phyloP scores from a whole-genome alignment of 441 rosid species.

The Gossypium davidsonii region DNA sequence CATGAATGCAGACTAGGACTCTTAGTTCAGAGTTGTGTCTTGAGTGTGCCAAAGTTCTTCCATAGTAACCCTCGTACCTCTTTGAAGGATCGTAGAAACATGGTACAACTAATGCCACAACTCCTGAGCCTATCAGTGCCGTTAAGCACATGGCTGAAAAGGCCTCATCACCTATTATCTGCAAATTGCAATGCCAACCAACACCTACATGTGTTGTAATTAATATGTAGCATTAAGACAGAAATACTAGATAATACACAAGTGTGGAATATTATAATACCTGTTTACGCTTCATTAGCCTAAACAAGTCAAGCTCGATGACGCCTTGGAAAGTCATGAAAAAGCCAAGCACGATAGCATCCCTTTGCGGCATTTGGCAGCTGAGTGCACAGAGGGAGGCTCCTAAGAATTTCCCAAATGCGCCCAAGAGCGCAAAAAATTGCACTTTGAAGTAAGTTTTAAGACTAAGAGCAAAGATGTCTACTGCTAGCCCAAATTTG shows the following conservation, averaged over 20 bases:
- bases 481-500: constrained; percentile 6
- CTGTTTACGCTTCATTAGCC: constrained; percentile 16
- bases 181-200: constrained; percentile 24
- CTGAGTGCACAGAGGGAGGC: constrained; percentile 18
- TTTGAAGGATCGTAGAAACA: constrained; percentile 38
- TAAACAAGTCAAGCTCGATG: constrained; percentile 29
- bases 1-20: constrained; percentile 31
- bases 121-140: constrained; percentile 26
- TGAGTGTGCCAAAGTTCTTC: constrained; percentile 28
- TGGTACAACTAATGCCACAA: constrained; percentile 23
- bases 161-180: constrained; percentile 20
- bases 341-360: constrained; percentile 32
- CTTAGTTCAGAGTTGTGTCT: constrained; percentile 27
- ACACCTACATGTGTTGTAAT: neutral
- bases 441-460: neutral
- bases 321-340: constrained; percentile 24
- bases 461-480: neutral
- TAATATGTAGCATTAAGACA: neutral
- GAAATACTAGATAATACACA: neutral
- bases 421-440: neutral
- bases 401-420: constrained; percentile 15
- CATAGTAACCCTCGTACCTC: constrained; percentile 27
- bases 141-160: constrained; percentile 25
- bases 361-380: constrained; percentile 22
- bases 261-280: neutral